Base-by-base conservation (phyloP, 305 asterid species). In the Fraxinus baroniana region DNA sequence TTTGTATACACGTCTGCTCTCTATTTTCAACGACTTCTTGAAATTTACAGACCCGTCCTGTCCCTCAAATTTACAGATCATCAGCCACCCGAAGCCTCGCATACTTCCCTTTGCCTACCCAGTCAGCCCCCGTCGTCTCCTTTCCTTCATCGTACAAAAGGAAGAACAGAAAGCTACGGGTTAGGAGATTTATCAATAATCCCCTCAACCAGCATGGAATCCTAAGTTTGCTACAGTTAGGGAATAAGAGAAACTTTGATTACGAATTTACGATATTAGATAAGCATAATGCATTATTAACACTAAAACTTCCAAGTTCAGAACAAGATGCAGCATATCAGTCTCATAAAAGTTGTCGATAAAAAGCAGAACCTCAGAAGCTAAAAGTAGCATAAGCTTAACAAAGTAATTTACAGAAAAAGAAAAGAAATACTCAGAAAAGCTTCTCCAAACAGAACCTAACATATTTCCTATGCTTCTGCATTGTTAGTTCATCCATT, bases 221-320 rank as follows among this genome's bases (percentile, higher is more conserved):
- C 70, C 24, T 20, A 6, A 60, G 28, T 20, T 7, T 24, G 13
- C 6, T 57, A 18, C 68, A 57, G 32, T 18, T 7, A 7, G 70
- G 30, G 70, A 60, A 22, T 18, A 5, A 57, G 3, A 57, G 9
- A 7, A 60, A 60, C 35, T 66, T 18, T 1, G n/a, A 64, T 64
- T 10, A 24, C 9, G 28, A 8, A 24, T 24, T 24, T 24, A 24
- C 26, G 26, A 24, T 22, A 24, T 26, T 26, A 26, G 39, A 73
- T 74, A 62, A 74, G 52, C 80, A 73, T 82, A 83, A 62, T 62
- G 79, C 86, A 79, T 79, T 84, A 77, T 72, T 77, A 81, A 55
- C 74, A 83, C 33, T 49, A n/a, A 77, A 77, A 78, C 78, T 83
- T 71, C 74, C 78, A 66, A 57, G 81, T 52, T 75, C 79, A 66